Percentiles rank a stretch among this genome's conserved stretches.
These are phyloP conservation scores for Phytophthora capsici DNA, from an alignment of 352 stramenopile species.

Conservation along the genomic window DNA sequence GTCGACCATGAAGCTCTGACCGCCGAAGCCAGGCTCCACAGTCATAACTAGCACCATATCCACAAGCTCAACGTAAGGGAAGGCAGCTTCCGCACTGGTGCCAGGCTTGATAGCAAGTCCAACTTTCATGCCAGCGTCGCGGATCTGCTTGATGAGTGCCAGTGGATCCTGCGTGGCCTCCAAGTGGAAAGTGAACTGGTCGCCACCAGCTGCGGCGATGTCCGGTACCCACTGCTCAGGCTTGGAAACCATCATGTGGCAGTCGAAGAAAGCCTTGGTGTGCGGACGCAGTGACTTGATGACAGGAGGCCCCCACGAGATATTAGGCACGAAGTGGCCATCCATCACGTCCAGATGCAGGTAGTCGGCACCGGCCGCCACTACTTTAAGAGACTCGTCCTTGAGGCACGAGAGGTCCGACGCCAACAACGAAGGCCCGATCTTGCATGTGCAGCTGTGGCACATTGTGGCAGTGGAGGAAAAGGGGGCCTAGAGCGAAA, in stretches of 20 bases:
- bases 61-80: conserved; percentile 86
- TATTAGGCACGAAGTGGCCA: conserved; percentile 98
- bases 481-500: neutral
- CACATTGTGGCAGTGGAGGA: conserved; percentile 56
- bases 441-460: conserved; percentile 85
- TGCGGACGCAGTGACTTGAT: conserved; percentile 93
- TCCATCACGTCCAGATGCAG: conserved; percentile 99
- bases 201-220: conserved; percentile 94
- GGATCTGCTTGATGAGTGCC: conserved; percentile 87
- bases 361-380: conserved; percentile 93
- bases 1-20: conserved; percentile 96
- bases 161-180: conserved; percentile 81
- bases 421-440: conserved; percentile 94
- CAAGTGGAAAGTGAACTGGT: conserved; percentile 98
- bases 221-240: conserved; percentile 96
- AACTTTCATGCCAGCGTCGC: conserved; percentile 93
- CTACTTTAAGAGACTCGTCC: conserved; percentile 91
- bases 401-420: conserved; percentile 95
- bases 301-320: conserved; percentile 96
- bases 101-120: conserved; percentile 95
- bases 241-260: conserved; percentile 98
- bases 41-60: conserved; percentile 99
- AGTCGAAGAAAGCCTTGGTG: conserved; percentile 94
- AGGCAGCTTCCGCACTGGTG: conserved; percentile 90
- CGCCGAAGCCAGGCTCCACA: conserved; percentile 97